A percentile compares a stretch with the other conserved stretches of the same genome.
Evolutionary conservation across 768 basidiomycete species (phyloP).

Genomic region (Russula griseocarnosa): DNA sequence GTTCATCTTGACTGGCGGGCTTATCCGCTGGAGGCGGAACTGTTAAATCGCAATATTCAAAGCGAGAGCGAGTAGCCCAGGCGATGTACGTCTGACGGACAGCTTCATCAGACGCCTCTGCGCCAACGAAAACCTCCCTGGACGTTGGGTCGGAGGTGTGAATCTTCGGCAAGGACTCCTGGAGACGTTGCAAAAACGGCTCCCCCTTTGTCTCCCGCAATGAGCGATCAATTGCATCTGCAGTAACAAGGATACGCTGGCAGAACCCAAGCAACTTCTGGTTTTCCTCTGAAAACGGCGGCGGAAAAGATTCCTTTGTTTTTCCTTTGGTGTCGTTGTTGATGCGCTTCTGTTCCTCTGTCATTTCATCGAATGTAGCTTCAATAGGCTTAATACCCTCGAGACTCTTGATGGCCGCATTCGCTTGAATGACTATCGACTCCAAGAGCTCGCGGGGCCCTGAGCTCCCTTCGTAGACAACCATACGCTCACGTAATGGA

Average conservation of each 20-base stretch:
- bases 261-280: constrained; percentile 77
- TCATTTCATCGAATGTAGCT: constrained; percentile 56
- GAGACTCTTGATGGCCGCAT: constrained; percentile 85
- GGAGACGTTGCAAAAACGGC: constrained; percentile 76
- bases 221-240: constrained; percentile 81
- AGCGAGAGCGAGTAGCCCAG: constrained; percentile 79
- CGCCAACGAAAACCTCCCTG: constrained; percentile 42
- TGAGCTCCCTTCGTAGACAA: constrained; percentile 86
- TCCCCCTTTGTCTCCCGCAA: constrained; percentile 87
- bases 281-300: constrained; percentile 63
- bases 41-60: constrained; percentile 89
- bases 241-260: constrained; percentile 76
- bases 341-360: constrained; percentile 88
- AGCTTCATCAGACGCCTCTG: constrained; percentile 61
- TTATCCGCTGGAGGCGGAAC: constrained; percentile 37
- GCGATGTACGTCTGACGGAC: constrained; percentile 67
- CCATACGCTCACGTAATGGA: constrained; percentile 70
- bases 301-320: constrained; percentile 48
- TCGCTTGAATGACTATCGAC: constrained; percentile 87
- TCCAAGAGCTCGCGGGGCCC: constrained; percentile 90
- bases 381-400: constrained; percentile 57
- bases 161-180: constrained; percentile 71
- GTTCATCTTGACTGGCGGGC: constrained; percentile 45
- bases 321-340: constrained; percentile 65
- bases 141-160: constrained; percentile 43